A percentile compares a stretch with the other conserved stretches of the same genome.
phyloP scores from a whole-genome alignment of 169 alveolate genomes.

The Plasmodium gallinaceum region DNA sequence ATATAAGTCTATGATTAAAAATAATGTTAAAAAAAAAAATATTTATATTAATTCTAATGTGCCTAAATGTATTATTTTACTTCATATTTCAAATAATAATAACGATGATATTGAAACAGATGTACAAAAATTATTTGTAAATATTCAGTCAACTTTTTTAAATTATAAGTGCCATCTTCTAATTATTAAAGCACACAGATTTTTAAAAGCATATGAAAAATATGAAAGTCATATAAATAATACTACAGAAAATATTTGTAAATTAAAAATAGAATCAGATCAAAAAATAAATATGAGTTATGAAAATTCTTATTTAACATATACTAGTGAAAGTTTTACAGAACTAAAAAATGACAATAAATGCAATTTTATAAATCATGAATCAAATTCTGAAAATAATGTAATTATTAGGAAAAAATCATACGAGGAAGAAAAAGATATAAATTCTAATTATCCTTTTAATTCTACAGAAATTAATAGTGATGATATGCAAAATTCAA shows the following conservation, averaged over 20 bases:
- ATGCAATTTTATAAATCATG: not conserved
- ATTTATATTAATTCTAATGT: constrained; percentile 3
- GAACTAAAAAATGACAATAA: not conserved
- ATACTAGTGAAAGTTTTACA: not conserved
- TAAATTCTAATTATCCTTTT: not conserved
- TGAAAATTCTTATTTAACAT: not conserved
- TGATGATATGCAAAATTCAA: not conserved
- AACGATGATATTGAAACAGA: constrained; percentile 69
- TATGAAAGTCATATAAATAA: not conserved
- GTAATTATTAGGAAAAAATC: not conserved
- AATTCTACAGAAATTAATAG: not conserved
- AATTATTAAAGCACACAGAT: constrained; percentile 60
- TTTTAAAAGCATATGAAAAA: constrained; percentile 1
- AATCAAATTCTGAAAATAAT: not conserved
- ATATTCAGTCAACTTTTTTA: constrained; percentile 44
- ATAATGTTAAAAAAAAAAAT: constrained; percentile 14
- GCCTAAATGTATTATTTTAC: constrained; percentile 50
- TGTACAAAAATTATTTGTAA: constrained; percentile 61
- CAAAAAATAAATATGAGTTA: not conserved
- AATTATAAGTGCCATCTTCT: constrained; percentile 53
- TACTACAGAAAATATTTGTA: not conserved
- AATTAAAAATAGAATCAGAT: not conserved
- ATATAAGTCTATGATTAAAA: constrained; percentile 45
- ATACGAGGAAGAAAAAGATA: not conserved
- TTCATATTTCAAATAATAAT: constrained; percentile 43